phyloP scores from a whole-genome alignment of 2,329 filamentous ascomycete species.

The Fusarium sp. region DNA sequence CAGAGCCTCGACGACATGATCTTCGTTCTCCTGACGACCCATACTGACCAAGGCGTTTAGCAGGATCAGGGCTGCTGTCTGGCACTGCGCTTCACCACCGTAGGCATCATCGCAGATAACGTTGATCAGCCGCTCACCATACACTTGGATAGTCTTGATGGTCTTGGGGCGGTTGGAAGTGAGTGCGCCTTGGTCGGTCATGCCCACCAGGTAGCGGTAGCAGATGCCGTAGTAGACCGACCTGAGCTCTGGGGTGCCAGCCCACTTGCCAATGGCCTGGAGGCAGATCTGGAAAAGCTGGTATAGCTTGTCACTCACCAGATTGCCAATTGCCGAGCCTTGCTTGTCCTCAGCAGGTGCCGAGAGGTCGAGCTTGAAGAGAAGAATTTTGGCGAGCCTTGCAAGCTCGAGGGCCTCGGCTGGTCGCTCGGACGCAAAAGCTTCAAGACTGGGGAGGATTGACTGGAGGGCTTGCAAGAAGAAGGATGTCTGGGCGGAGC shows the following conservation, averaged over 20 bases:
- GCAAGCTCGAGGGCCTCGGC: slow-evolving; percentile 78
- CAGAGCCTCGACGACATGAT: slow-evolving; percentile 78
- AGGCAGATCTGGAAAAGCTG: slow-evolving; percentile 90
- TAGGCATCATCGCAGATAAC: slow-evolving; percentile 93
- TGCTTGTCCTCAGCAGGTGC: slow-evolving; percentile 51
- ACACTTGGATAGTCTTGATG: slow-evolving; percentile 72
- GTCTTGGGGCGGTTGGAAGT: slow-evolving; percentile 64
- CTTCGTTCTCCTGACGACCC: slow-evolving; percentile 73
- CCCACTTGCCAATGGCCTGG: slow-evolving; percentile 76
- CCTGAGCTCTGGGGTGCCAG: slow-evolving; percentile 74
- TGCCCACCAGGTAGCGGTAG: slow-evolving; percentile 81
- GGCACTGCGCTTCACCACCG: slow-evolving; percentile 79
- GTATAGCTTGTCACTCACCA: slow-evolving; percentile 87
- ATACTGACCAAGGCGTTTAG: slow-evolving; percentile 78
- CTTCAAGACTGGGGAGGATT: slow-evolving; percentile 86
- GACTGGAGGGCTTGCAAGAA: slow-evolving; percentile 87
- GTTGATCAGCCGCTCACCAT: slow-evolving; percentile 81
- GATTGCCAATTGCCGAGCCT: slow-evolving; percentile 65
- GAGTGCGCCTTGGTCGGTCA: slow-evolving; percentile 62
- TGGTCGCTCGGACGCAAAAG: slow-evolving; percentile 72
- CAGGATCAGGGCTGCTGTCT: slow-evolving; percentile 86
- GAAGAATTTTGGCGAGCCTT: slow-evolving; percentile 73
- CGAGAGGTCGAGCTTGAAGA: slow-evolving; percentile 73
- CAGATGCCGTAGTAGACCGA: slow-evolving; percentile 91
- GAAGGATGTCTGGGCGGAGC: slow-evolving; percentile 74